Evolutionary conservation across 306 rosid species (phyloP).

Genomic region (Dalbergia oliveri): DNA sequence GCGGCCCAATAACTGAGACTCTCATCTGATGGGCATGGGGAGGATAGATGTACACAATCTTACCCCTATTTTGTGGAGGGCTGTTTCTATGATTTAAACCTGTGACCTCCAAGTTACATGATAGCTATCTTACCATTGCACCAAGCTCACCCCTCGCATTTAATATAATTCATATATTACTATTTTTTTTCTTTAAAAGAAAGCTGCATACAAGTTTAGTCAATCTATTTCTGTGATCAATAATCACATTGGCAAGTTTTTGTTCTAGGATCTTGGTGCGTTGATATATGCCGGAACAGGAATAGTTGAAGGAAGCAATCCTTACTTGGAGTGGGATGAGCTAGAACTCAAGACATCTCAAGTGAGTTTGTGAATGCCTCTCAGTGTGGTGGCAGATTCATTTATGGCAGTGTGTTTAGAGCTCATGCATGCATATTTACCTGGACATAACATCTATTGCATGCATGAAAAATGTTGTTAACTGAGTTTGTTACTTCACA

Average conservation of each 20-base stretch:
- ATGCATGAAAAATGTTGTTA: neutral
- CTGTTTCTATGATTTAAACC: too few relatives aligned
- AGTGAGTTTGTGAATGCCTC: conserved; percentile 54
- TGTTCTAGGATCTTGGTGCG: conserved; percentile 76
- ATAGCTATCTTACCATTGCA: too few relatives aligned
- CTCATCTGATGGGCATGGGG: too few relatives aligned
- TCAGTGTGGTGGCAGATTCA: neutral
- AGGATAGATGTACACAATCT: too few relatives aligned
- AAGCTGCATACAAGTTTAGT: conserved; percentile 8
- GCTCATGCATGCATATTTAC: neutral
- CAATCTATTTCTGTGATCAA: conserved; percentile 16
- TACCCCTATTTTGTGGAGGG: too few relatives aligned
- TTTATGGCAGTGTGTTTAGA: neutral
- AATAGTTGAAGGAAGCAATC: conserved; percentile 90
- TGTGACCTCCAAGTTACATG: too few relatives aligned
- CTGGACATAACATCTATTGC: neutral
- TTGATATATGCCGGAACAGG: conserved; percentile 95
- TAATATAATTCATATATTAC: too few relatives aligned
- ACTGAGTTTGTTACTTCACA: conserved; percentile 17
- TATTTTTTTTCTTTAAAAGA: neutral
- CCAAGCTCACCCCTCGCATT: too few relatives aligned
- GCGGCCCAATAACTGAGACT: too few relatives aligned
- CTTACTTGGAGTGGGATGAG: conserved; percentile 92
- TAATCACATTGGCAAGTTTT: conserved; percentile 31
- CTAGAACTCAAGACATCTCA: conserved; percentile 92